Conservation (phyloP, 768 basidiomycete species). For the Panaeolus cyanescens region DNA sequence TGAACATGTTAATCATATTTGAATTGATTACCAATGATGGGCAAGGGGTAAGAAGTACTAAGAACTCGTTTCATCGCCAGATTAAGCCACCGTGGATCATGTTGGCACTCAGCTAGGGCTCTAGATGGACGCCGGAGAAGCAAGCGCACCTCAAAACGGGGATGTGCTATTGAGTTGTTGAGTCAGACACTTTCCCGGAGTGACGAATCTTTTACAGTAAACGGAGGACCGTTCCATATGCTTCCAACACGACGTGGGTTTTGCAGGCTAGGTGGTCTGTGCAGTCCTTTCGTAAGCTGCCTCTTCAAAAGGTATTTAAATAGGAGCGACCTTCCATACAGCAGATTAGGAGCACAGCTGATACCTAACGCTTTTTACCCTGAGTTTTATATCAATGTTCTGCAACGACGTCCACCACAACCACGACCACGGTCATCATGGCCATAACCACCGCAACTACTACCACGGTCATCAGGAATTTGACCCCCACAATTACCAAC, state of each 20-base stretch:
- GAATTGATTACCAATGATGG: neutral
- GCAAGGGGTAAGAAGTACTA: neutral
- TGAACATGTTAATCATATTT: neutral
- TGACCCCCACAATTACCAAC: slow-evolving; percentile 9
- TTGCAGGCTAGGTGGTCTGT: slow-evolving; percentile 13
- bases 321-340: neutral
- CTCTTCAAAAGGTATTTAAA: neutral
- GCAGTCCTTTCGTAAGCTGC: neutral
- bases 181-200: neutral
- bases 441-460: neutral
- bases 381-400: too few species aligned
- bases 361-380: too few species aligned
- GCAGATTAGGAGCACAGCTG: neutral
- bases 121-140: neutral
- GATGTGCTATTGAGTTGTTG: neutral
- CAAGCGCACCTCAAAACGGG: neutral
- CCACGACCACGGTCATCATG: neutral
- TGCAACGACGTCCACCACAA: neutral
- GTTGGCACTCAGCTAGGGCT: neutral
- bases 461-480: slow-evolving; percentile 14
- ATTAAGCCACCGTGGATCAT: neutral
- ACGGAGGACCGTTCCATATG: slow-evolving; percentile 1
- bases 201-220: neutral
- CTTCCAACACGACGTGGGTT: slow-evolving; percentile 19
- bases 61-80: neutral